Evolutionary conservation across 225 moss, liverwort and hornwort species (phyloP).

Genomic region (Physcomitrium patens): DNA sequence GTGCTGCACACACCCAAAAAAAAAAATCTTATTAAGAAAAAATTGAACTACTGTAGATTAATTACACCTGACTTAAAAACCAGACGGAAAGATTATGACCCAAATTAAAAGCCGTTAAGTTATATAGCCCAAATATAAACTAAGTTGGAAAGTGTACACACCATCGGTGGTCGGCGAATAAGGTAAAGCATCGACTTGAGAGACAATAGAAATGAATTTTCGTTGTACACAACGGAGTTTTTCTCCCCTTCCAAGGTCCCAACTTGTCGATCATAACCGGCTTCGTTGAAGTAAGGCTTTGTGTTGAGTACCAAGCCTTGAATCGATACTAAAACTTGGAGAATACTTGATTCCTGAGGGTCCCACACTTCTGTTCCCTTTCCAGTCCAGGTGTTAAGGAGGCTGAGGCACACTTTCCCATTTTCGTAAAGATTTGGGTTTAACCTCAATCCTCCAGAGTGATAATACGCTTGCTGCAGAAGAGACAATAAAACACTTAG

Average conservation of each 20-base stretch:
- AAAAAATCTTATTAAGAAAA: slow-evolving; percentile 19
- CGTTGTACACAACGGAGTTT: slow-evolving; percentile 89
- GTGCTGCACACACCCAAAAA: slow-evolving; percentile 63
- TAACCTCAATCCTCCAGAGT: slow-evolving; percentile 90
- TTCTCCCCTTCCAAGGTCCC: slow-evolving; percentile 98
- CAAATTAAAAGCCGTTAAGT: background rate
- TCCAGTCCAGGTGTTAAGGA: slow-evolving; percentile 97
- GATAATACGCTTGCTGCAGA: slow-evolving; percentile 85
- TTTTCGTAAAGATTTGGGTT: slow-evolving; percentile 99
- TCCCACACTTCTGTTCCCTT: slow-evolving; percentile 98
- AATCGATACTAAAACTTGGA: slow-evolving; percentile 90
- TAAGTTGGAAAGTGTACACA: slow-evolving; percentile 24
- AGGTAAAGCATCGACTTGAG: slow-evolving; percentile 98
- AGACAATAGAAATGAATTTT: slow-evolving; percentile 92
- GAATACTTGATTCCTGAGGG: slow-evolving; percentile 88
- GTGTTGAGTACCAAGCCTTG: slow-evolving; percentile 97
- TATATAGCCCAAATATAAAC: background rate
- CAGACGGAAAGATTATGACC: slow-evolving; percentile 16
- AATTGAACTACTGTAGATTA: slow-evolving; percentile 17
- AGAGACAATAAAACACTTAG: slow-evolving; percentile 33
- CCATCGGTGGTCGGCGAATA: slow-evolving; percentile 87
- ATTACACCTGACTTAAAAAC: slow-evolving; percentile 12
- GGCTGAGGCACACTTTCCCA: slow-evolving; percentile 97
- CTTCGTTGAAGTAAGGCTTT: slow-evolving; percentile 98
- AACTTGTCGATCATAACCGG: slow-evolving; percentile 95